phyloP scores from a whole-genome alignment of 345 rosid species.

The Laguncularia racemosa region DNA sequence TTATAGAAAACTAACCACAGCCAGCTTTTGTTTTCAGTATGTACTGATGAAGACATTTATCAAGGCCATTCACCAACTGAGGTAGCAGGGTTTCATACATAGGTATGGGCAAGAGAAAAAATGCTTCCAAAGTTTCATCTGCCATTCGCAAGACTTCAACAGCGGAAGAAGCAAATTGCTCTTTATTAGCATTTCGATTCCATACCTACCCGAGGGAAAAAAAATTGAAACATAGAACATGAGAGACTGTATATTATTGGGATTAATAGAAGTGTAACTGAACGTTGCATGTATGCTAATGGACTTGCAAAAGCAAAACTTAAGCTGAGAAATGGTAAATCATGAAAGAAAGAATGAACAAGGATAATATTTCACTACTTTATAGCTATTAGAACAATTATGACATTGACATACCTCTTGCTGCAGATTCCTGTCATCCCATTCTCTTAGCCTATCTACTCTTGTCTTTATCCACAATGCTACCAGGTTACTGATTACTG shows the following conservation, averaged over 20 bases:
- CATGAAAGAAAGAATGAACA: neutral
- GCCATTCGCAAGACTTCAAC: conserved; percentile 77
- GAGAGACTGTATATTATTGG: neutral
- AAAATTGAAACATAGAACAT: neutral
- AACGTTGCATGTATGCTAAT: neutral
- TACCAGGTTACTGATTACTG: conserved; percentile 65
- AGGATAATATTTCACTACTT: neutral
- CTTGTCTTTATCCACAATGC: conserved; percentile 76
- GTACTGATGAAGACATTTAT: conserved; percentile 71
- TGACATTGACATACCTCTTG: conserved; percentile 50
- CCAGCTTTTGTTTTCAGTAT: conserved; percentile 75
- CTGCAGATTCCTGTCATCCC: conserved; percentile 78
- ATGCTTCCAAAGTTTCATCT: conserved; percentile 89
- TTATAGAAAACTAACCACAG: conserved; percentile 50
- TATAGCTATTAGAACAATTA: no score
- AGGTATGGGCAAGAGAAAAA: conserved; percentile 83
- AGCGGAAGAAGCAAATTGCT: conserved; percentile 70
- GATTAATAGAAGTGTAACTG: neutral
- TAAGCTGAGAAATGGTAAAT: no score
- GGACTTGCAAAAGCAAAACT: neutral
- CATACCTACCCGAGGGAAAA: conserved; percentile 45
- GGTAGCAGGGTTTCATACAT: conserved; percentile 75
- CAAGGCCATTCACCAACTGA: conserved; percentile 66
- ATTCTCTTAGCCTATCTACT: conserved; percentile 77
- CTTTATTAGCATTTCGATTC: conserved; percentile 71